Evolutionary conservation across 2,329 filamentous ascomycete species (phyloP).

Genomic region (Ceratocystis cubensis): DNA sequence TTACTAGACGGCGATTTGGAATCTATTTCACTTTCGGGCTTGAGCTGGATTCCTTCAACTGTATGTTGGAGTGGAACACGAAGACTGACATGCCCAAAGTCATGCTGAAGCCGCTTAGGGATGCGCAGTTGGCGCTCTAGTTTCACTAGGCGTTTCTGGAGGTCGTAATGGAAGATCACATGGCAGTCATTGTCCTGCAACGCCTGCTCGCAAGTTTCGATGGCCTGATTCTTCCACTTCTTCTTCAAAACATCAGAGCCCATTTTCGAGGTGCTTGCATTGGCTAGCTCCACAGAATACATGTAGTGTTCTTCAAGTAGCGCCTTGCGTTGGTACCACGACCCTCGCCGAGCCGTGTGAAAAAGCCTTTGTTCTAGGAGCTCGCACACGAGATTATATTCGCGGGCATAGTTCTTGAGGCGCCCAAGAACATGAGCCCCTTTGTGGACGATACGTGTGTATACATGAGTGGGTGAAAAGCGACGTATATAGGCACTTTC

Average conservation of each 20-base stretch:
- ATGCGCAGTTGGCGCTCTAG: constrained; percentile 75
- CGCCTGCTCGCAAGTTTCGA: constrained; percentile 71
- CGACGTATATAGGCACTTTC: constrained; percentile 82
- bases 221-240: constrained; percentile 66
- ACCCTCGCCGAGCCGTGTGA: constrained; percentile 68
- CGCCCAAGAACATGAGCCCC: constrained; percentile 65
- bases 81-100: constrained; percentile 77
- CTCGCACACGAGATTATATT: constrained; percentile 61
- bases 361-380: constrained; percentile 73
- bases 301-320: constrained; percentile 94
- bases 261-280: constrained; percentile 36
- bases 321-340: constrained; percentile 93
- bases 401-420: constrained; percentile 65
- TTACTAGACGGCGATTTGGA: constrained; percentile 23
- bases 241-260: constrained; percentile 42
- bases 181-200: constrained; percentile 83
- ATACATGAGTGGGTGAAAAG: constrained; percentile 84
- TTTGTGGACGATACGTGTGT: constrained; percentile 87
- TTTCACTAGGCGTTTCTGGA: constrained; percentile 88
- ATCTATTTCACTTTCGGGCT: constrained; percentile 26
- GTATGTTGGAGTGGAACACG: constrained; percentile 61
- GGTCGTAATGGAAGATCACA: constrained; percentile 81
- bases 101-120: constrained; percentile 75
- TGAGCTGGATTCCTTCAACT: constrained; percentile 65
- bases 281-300: constrained; percentile 39